A percentile compares a stretch with the other conserved stretches of the same genome.
Conservation (phyloP, 306 rosid species). For the Rosa multiflora region DNA sequence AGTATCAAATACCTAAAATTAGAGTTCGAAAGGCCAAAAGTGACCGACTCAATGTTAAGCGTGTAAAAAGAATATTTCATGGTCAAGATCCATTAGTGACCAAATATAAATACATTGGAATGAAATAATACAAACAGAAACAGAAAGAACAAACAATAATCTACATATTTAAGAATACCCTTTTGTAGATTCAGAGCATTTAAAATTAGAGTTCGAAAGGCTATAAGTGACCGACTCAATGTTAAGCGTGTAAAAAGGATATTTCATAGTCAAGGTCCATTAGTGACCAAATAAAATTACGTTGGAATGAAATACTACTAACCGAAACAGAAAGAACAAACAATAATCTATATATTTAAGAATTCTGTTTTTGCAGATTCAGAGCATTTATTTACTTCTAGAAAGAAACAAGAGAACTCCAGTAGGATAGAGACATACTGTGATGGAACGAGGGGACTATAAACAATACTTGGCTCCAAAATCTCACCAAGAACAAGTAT, state of each 20-base stretch:
- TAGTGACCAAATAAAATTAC: not conserved
- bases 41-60: not conserved
- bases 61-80: not conserved
- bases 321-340: not conserved
- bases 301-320: not conserved
- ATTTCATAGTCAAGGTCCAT: not conserved
- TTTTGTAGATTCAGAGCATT: too few relatives aligned
- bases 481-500: conserved; percentile 97
- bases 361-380: not conserved
- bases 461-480: conserved; percentile 86
- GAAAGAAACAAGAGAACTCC: conserved; percentile 15
- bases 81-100: not conserved
- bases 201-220: not conserved
- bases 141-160: not conserved
- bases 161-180: not conserved
- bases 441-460: conserved; percentile 90
- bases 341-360: not conserved
- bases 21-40: not conserved
- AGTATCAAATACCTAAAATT: not conserved
- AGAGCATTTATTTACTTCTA: not conserved
- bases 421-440: conserved; percentile 71
- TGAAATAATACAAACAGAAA: not conserved
- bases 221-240: not conserved
- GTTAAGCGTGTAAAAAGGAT: not conserved
- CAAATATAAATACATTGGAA: not conserved